Conservation (phyloP, 441 rosid genomes). For the Erysimum cheiri region DNA sequence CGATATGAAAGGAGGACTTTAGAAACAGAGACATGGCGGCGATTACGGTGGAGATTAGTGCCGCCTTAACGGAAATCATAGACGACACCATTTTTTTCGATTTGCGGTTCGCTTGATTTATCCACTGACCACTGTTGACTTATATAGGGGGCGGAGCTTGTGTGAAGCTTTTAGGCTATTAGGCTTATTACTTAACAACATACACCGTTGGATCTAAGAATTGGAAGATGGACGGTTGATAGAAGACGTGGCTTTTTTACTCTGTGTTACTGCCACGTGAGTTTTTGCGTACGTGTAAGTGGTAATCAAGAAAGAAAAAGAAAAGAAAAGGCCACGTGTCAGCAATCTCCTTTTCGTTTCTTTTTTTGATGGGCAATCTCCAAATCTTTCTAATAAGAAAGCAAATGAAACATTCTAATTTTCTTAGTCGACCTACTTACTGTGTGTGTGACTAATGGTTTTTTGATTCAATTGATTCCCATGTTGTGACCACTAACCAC, state of each 20-base stretch:
- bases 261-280: too few relatives aligned
- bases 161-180: conserved; percentile 5
- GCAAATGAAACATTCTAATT: background rate
- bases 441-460: background rate
- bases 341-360: background rate
- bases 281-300: too few relatives aligned
- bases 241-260: background rate
- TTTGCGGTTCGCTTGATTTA: background rate
- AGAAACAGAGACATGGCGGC: conserved; percentile 49
- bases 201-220: conserved; percentile 46
- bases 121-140: conserved; percentile 12
- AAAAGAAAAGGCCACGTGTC: too few relatives aligned
- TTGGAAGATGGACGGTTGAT: conserved; percentile 28
- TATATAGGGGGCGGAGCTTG: conserved; percentile 44
- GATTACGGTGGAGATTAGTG: conserved; percentile 52
- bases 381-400: background rate
- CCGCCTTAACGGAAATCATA: conserved; percentile 46
- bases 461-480: background rate
- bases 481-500: conserved; percentile 22
- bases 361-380: background rate
- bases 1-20: conserved; percentile 51
- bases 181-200: background rate
- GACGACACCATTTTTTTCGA: conserved; percentile 51
- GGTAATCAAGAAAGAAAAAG: too few relatives aligned
- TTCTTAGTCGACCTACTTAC: conserved; percentile 9